Evolutionary conservation across 176 grass and related monocot species (phyloP).

Genomic region (Bromus sterilis): DNA sequence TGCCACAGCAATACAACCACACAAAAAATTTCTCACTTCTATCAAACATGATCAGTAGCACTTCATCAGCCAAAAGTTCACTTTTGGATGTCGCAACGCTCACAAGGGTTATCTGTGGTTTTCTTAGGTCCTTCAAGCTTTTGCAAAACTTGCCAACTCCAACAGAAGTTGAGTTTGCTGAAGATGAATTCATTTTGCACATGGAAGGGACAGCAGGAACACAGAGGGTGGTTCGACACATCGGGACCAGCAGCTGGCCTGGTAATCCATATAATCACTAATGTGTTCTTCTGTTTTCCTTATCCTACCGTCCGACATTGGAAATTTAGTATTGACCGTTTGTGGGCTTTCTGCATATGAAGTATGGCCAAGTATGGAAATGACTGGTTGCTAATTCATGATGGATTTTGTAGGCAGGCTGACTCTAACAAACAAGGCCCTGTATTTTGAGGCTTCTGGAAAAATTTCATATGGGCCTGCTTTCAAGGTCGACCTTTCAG

Average conservation of each 20-base stretch:
- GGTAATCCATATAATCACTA: constrained; percentile 32
- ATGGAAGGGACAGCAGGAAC: constrained; percentile 66
- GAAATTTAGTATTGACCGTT: background rate
- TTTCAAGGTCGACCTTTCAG: constrained; percentile 64
- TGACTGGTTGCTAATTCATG: background rate
- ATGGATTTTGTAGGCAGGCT: constrained; percentile 48
- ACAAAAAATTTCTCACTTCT: background rate
- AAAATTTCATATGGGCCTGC: constrained; percentile 66
- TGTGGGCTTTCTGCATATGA: background rate
- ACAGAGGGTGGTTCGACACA: constrained; percentile 77
- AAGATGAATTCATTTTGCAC: constrained; percentile 81
- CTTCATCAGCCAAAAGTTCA: background rate
- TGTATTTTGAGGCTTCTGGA: constrained; percentile 81
- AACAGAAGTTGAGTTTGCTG: constrained; percentile 55
- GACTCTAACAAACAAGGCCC: constrained; percentile 74
- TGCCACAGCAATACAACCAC: no score
- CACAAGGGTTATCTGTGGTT: background rate
- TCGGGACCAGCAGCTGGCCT: constrained; percentile 66
- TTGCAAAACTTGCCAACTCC: constrained; percentile 55
- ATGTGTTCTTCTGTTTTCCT: constrained; percentile 8
- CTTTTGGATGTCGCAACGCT: background rate
- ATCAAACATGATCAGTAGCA: background rate
- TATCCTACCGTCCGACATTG: background rate
- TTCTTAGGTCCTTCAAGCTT: constrained; percentile 46
- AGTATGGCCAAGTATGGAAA: no score